Evolutionary conservation across 2,329 filamentous ascomycete genomes (phyloP).

Genomic region (Catunica adiposa): DNA sequence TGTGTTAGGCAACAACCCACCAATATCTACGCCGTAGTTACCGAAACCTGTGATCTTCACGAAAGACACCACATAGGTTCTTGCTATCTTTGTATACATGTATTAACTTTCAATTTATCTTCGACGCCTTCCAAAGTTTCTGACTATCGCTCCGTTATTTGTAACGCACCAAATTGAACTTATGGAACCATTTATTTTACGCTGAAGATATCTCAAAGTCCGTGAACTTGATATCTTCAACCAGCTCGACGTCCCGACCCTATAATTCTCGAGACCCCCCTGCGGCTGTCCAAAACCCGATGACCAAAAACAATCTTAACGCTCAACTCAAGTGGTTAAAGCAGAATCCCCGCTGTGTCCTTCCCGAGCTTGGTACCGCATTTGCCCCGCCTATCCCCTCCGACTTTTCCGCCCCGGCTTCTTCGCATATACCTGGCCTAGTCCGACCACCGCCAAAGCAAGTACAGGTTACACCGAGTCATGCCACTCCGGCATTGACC

Average conservation of each 20-base stretch:
- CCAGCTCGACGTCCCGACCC: too few species aligned
- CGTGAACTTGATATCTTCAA: not conserved
- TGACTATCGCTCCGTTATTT: too few species aligned
- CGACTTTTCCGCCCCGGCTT: conserved; percentile 13
- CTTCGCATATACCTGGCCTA: conserved; percentile 7
- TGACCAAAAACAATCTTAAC: conserved; percentile 45
- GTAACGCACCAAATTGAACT: too few species aligned
- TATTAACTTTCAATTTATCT: too few species aligned
- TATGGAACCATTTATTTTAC: not conserved
- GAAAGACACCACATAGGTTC: not conserved
- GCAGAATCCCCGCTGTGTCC: conserved; percentile 28
- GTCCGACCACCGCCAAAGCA: conserved; percentile 16
- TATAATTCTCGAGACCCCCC: not conserved
- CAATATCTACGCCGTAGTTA: not conserved
- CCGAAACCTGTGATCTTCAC: not conserved
- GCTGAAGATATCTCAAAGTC: not conserved
- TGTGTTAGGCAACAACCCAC: not conserved
- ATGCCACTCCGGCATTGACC: too few species aligned
- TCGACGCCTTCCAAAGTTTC: too few species aligned
- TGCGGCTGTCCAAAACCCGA: conserved; percentile 23
- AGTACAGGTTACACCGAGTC: conserved; percentile 19
- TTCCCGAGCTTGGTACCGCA: conserved; percentile 25
- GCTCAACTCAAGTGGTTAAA: conserved; percentile 43
- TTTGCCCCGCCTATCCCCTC: conserved; percentile 21
- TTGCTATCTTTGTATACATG: not conserved